phyloP scores from a whole-genome alignment of 1,284 basidiomycete genomes.

The Lignosus rhinocerotis region DNA sequence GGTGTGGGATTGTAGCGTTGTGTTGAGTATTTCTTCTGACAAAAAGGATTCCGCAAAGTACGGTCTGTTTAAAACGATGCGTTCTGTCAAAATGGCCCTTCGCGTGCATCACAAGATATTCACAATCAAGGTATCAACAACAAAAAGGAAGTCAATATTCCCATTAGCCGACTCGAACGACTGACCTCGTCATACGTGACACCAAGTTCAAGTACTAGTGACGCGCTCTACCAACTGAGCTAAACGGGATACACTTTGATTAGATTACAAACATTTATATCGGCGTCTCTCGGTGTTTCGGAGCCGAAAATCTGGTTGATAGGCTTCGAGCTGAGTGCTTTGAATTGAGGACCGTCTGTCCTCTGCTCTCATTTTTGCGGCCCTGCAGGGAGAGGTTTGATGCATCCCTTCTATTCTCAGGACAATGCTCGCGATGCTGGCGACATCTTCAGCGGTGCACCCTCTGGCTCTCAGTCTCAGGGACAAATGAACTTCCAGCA shows the following conservation, averaged over 20 bases:
- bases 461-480: constrained; percentile 23
- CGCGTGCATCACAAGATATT: too few species aligned
- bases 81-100: too few species aligned
- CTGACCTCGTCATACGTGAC: constrained; percentile 47
- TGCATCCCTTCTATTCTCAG: constrained; percentile 44
- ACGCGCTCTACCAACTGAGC: constrained; percentile 62
- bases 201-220: constrained; percentile 43
- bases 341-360: constrained; percentile 2
- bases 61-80: too few species aligned
- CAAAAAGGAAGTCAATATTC: constrained; percentile 28
- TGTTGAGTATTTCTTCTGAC: too few species aligned
- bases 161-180: constrained; percentile 55
- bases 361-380: constrained; percentile 20
- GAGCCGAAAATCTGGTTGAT: constrained; percentile 2
- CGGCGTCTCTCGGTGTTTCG: too few species aligned
- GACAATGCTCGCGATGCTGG: constrained; percentile 23
- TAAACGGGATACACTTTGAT: constrained; percentile 42
- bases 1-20: too few species aligned
- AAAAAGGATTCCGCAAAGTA: too few species aligned
- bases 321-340: neutral
- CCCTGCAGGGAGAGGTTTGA: constrained; percentile 43
- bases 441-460: constrained; percentile 22
- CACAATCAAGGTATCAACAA: neutral
- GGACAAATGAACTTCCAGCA: constrained; percentile 25
- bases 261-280: too few species aligned